Evolutionary conservation across 2,329 filamentous ascomycete genomes (phyloP).

Genomic region (Trichoderma guizhouense): DNA sequence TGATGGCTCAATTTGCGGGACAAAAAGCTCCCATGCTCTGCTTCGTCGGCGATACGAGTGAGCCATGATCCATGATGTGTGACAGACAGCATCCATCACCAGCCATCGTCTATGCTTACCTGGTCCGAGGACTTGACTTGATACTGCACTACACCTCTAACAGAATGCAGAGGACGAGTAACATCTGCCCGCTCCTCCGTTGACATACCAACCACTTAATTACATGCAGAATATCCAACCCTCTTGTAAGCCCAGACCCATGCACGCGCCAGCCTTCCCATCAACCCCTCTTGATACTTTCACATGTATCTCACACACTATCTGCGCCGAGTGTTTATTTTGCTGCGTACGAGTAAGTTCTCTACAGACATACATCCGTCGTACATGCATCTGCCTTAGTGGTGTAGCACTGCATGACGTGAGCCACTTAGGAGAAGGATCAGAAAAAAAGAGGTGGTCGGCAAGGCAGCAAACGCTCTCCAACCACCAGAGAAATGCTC

Average conservation of each 20-base stretch:
- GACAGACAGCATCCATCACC: background rate
- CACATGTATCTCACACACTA: background rate
- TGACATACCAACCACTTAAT: constrained; percentile 2
- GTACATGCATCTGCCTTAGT: background rate
- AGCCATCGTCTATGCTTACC: background rate
- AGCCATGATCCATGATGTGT: background rate
- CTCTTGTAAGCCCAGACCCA: constrained; percentile 10
- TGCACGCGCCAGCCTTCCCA: background rate
- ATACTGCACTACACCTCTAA: background rate
- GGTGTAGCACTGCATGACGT: constrained; percentile 14
- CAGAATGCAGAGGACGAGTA: background rate
- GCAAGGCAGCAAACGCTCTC: background rate
- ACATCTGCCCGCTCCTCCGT: background rate
- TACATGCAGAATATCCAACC: constrained; percentile 3
- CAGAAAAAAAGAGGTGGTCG: background rate
- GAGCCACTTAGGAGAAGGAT: background rate
- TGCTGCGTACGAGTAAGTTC: constrained; percentile 6
- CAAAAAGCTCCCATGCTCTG: background rate
- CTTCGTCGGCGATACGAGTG: constrained; percentile 12
- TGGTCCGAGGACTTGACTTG: background rate
- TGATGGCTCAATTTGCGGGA: background rate
- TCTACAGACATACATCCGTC: constrained; percentile 5
- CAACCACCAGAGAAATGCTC: constrained; percentile 1
- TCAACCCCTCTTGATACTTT: background rate
- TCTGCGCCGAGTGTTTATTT: background rate